Base-by-base conservation (phyloP, 805 yeast genomes). In the Saturnispora besseyi region DNA sequence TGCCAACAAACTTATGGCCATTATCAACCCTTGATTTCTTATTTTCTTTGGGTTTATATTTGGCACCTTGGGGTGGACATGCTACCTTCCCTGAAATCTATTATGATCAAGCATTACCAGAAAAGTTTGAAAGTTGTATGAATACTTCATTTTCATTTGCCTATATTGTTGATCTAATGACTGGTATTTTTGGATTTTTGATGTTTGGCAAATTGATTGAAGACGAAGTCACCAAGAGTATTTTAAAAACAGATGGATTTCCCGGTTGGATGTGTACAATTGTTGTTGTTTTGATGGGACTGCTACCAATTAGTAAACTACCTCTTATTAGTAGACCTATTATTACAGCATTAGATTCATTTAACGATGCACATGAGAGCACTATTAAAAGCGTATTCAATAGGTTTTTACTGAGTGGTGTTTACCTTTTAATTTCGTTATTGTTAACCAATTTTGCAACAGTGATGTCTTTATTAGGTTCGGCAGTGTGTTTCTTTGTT, bases 61-160 rank as follows among this genome's bases (percentile, higher is more conserved):
- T 84, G 74, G 88, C 90, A 3, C 88, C 89, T 11, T 84, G 87
- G 79, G 91, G 91, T 50, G 93, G 93, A 2, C 91, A 84, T 62
- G 87, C 88, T 1, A 82, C 85, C 6, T 83, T 83, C 56, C 91
- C 91, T 2, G 86, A 82, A 57, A 67, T 84, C 41, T 81, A 78
- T 61, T 68, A 76, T 37, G 93, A 84, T 62, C 85, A 84, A 85
- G 73, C 80, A 59, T 81, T 76, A 49, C 88, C 88, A 6, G 62
- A 69, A 30, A 77, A 75, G 54, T 83, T 77, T 63, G 66, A 67
- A 18, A 61, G 62, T 13, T 79, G 88, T 53, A 70, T 83, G 59
- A 66, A 70, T 43, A 62, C 74, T 2, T 80, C 91, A 0, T 85
- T 82, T 56, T 60, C 75, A 24, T 79, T 82, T 52, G 79, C 88